Percentiles rank a stretch among this genome's conserved stretches.
Conservation (phyloP, 179 eudicot species). For the Sideroxylon spinosum region DNA sequence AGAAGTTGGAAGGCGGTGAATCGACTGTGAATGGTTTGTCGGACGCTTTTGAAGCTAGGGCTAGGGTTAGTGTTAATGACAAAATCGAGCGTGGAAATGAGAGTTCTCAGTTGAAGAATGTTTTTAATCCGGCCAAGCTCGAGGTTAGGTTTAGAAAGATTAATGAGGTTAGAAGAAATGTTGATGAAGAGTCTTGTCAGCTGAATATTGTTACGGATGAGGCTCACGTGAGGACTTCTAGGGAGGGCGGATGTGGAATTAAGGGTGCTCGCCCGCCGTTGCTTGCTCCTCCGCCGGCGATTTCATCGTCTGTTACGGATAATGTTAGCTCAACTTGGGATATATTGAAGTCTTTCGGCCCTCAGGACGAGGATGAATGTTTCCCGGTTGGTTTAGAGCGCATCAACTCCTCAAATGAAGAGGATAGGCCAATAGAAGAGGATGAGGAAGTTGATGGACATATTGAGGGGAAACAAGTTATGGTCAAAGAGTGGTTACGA, state of each 20-base stretch:
- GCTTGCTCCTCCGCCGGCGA: constrained; percentile 59
- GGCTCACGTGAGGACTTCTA: neutral
- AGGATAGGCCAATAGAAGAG: constrained; percentile 12
- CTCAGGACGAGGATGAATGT: constrained; percentile 29
- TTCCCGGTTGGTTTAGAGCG: constrained; percentile 1
- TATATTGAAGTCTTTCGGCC: constrained; percentile 41
- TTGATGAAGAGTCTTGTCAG: neutral
- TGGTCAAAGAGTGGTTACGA: constrained; percentile 26
- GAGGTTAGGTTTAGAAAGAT: constrained; percentile 10
- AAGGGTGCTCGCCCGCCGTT: constrained; percentile 56
- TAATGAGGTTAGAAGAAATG: constrained; percentile 1
- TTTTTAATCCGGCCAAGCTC: neutral
- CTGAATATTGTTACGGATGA: neutral
- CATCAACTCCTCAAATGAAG: constrained; percentile 16
- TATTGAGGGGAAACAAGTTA: constrained; percentile 9
- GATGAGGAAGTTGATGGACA: constrained; percentile 19
- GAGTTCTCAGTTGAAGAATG: constrained; percentile 10
- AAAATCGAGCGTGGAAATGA: neutral
- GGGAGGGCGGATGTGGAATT: constrained; percentile 37
- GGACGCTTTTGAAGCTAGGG: constrained; percentile 3
- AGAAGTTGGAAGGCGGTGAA: neutral
- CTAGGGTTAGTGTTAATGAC: constrained; percentile 14
- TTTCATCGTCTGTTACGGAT: constrained; percentile 32
- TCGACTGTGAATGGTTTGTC: neutral
- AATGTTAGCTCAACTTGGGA: constrained; percentile 62